Evolutionary conservation across 371 early-diverging fungal species (phyloP).

Genomic region (Mucor sp.): DNA sequence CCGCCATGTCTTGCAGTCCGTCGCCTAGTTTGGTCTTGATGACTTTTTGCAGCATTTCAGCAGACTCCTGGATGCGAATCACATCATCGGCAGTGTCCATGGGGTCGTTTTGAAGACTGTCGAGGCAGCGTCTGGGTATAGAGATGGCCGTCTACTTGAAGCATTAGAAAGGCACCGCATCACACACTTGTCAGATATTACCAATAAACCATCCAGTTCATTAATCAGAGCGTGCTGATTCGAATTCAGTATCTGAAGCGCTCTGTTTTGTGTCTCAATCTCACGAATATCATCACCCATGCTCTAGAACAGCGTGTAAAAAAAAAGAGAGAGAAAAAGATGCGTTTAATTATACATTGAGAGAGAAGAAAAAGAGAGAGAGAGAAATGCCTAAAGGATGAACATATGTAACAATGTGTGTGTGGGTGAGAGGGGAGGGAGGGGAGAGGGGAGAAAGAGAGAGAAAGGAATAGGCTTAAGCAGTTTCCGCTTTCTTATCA

Average conservation of each 20-base stretch:
- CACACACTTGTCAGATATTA: conserved; percentile 19
- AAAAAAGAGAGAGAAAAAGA: not conserved
- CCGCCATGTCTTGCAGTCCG: conserved; percentile 72
- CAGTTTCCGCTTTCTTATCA: not conserved
- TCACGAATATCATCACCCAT: conserved; percentile 96
- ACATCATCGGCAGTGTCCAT: conserved; percentile 82
- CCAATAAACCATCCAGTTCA: conserved; percentile 82
- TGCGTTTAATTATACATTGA: not conserved
- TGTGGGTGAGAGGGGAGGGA: not conserved
- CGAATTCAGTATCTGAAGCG: conserved; percentile 82
- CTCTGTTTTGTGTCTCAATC: conserved; percentile 91
- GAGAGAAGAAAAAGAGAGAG: no score
- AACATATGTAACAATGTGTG: not conserved
- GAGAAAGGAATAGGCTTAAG: not conserved
- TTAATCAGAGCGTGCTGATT: conserved; percentile 84
- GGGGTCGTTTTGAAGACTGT: conserved; percentile 78
- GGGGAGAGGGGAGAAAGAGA: not conserved
- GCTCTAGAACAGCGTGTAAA: conserved; percentile 44
- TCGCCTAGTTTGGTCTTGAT: conserved; percentile 75
- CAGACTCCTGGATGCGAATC: conserved; percentile 76
- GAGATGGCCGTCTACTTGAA: conserved; percentile 35
- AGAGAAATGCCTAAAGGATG: not conserved
- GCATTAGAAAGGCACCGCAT: not conserved
- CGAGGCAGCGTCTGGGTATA: conserved; percentile 42
- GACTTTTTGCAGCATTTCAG: conserved; percentile 76